A percentile compares a stretch with the other conserved stretches of the same genome.
These are phyloP conservation scores for Asterophora lycoperdoides DNA, from an alignment of 768 basidiomycete genomes.

Conservation along the genomic window DNA sequence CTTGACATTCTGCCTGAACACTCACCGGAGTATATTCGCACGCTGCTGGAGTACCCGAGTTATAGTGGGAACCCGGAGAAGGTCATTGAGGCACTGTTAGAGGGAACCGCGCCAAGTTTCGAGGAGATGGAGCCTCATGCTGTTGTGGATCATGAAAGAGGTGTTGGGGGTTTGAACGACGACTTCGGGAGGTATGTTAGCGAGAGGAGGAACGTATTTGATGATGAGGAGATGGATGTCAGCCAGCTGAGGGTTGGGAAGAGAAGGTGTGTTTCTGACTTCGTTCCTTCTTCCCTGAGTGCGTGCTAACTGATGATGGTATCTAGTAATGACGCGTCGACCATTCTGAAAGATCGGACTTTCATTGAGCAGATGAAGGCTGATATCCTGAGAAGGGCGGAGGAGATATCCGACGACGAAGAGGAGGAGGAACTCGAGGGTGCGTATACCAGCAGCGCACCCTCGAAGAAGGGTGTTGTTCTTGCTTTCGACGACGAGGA, in stretches of 20 bases:
- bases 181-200: constrained; percentile 22
- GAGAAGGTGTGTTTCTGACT: constrained; percentile 33
- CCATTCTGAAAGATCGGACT: constrained; percentile 49
- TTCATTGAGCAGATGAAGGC: constrained; percentile 76
- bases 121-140: constrained; percentile 19
- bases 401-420: constrained; percentile 62
- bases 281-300: neutral
- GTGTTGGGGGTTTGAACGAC: constrained; percentile 10
- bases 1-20: constrained; percentile 73
- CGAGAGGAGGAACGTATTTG: constrained; percentile 70
- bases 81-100: constrained; percentile 69
- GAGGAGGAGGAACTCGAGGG: constrained; percentile 32
- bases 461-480: constrained; percentile 27
- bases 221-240: constrained; percentile 67
- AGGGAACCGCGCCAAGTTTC: constrained; percentile 56
- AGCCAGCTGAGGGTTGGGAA: constrained; percentile 59
- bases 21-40: constrained; percentile 50
- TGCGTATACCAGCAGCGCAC: constrained; percentile 11
- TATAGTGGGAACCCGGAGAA: constrained; percentile 56
- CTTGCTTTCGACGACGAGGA: constrained; percentile 44
- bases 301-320: neutral
- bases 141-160: neutral
- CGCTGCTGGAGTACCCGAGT: constrained; percentile 46
- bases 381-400: constrained; percentile 73
- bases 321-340: constrained; percentile 40